Evolutionary conservation across 208 protist species (phyloP).

Genomic region (Wallacemonas collosoma): DNA sequence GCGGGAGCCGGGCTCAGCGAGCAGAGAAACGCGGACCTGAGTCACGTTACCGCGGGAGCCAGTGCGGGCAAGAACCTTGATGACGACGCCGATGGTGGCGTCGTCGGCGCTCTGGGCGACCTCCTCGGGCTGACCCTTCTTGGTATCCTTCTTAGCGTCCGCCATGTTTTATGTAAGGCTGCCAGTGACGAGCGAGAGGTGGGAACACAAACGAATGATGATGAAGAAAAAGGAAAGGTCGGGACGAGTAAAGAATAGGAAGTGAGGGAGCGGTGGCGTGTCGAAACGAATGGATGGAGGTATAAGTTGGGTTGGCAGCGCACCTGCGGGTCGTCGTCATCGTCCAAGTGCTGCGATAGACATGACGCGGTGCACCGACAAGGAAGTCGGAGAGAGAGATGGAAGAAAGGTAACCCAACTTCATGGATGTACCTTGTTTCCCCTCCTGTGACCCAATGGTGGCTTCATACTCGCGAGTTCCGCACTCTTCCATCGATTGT

Average conservation of each 20-base stretch:
- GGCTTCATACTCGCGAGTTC: too few species aligned
- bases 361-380: too few species aligned
- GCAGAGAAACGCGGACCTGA: slow-evolving; percentile 97
- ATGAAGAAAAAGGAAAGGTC: slow-evolving; percentile 6
- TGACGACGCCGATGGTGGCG: slow-evolving; percentile 96
- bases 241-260: neutral
- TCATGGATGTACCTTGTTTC: too few species aligned
- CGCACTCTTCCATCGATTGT: too few species aligned
- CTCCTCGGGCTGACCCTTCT: slow-evolving; percentile 77
- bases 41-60: slow-evolving; percentile 99
- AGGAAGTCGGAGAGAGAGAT: neutral
- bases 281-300: too few species aligned
- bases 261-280: neutral
- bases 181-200: slow-evolving; percentile 3
- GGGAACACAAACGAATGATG: slow-evolving; percentile 3
- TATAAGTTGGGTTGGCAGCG: too few species aligned
- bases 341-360: too few species aligned
- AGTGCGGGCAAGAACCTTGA: slow-evolving; percentile 98
- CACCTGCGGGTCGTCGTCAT: too few species aligned
- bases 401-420: neutral
- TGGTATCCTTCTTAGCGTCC: slow-evolving; percentile 89
- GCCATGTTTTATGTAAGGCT: slow-evolving; percentile 39
- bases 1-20: slow-evolving; percentile 86
- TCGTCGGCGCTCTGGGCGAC: slow-evolving; percentile 71
- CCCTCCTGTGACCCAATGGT: too few species aligned